Evolutionary conservation across 495 filamentous ascomycete genomes (phyloP).

Genomic region (Neurospora sp.): DNA sequence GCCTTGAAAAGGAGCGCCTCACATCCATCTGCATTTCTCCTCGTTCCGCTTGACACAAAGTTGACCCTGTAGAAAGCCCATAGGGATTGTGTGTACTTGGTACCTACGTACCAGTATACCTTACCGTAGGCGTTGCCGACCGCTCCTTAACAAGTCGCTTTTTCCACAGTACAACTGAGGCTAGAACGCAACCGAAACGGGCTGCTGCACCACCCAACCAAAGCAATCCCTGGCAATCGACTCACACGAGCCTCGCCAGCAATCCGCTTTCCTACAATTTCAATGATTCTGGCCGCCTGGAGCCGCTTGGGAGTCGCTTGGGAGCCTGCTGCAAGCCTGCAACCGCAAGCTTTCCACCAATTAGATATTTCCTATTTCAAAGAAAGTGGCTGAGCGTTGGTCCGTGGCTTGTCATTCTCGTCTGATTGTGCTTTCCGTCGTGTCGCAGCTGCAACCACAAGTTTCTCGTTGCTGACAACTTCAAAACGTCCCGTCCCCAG

Average conservation of each 20-base stretch:
- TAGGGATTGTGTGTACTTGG: not conserved
- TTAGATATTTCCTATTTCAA: slow-evolving; percentile 12
- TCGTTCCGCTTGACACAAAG: not conserved
- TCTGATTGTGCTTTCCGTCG: slow-evolving; percentile 11
- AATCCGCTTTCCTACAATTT: not conserved
- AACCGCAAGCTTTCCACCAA: slow-evolving; percentile 7
- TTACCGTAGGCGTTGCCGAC: not conserved
- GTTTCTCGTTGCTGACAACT: not conserved
- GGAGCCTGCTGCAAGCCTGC: not conserved
- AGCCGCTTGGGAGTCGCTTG: not conserved
- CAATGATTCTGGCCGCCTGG: not conserved
- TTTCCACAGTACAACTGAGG: not conserved
- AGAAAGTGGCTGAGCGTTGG: slow-evolving; percentile 14
- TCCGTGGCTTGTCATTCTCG: slow-evolving; percentile 23
- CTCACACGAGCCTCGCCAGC: not conserved
- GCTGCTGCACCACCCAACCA: not conserved
- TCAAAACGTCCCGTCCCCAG: not conserved
- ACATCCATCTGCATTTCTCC: not conserved
- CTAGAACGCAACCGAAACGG: not conserved
- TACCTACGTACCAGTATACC: not conserved
- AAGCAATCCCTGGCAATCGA: not conserved
- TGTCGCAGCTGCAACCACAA: not conserved
- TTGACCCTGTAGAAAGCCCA: not conserved
- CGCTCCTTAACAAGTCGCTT: not conserved
- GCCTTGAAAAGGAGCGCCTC: not conserved